Conservation (phyloP, 1,284 basidiomycete genomes). For the Schizopora paradoxa region DNA sequence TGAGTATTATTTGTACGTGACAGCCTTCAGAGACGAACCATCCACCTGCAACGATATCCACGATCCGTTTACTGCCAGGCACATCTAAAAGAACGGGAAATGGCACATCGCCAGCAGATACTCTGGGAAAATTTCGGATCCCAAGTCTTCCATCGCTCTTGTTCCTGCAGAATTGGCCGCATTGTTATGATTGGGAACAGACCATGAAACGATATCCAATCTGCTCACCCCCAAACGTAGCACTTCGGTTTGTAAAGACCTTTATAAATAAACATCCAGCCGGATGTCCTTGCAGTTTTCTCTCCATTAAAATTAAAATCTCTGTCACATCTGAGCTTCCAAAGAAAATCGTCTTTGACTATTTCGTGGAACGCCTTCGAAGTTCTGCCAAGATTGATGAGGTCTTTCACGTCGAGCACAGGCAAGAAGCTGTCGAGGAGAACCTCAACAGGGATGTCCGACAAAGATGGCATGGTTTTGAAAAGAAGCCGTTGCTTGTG, state of each 20-base stretch:
- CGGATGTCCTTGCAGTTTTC: slow-evolving; percentile 66
- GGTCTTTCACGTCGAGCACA: neutral
- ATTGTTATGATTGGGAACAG: neutral
- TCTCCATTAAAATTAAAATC: slow-evolving; percentile 76
- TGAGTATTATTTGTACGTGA: no score
- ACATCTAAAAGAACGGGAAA: slow-evolving; percentile 57
- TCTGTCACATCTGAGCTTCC: slow-evolving; percentile 60
- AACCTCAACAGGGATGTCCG: neutral
- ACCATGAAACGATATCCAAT: slow-evolving; percentile 3
- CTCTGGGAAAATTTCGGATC: slow-evolving; percentile 32
- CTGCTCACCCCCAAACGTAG: slow-evolving; percentile 78
- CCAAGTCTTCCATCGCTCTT: slow-evolving; percentile 57
- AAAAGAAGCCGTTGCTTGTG: no score
- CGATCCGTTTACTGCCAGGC: slow-evolving; percentile 44
- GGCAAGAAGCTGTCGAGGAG: neutral
- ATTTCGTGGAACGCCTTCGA: neutral
- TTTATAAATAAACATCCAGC: slow-evolving; percentile 75
- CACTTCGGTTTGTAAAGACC: slow-evolving; percentile 53
- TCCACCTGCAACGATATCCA: slow-evolving; percentile 72
- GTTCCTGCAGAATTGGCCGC: slow-evolving; percentile 37
- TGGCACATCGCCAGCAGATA: slow-evolving; percentile 40
- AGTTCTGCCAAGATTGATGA: neutral
- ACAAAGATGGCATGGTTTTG: no score
- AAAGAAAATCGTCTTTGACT: slow-evolving; percentile 66
- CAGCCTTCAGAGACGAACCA: slow-evolving; percentile 48